Evolutionary conservation across 495 filamentous ascomycete species (phyloP).

Genomic region (Penicillium silybi): DNA sequence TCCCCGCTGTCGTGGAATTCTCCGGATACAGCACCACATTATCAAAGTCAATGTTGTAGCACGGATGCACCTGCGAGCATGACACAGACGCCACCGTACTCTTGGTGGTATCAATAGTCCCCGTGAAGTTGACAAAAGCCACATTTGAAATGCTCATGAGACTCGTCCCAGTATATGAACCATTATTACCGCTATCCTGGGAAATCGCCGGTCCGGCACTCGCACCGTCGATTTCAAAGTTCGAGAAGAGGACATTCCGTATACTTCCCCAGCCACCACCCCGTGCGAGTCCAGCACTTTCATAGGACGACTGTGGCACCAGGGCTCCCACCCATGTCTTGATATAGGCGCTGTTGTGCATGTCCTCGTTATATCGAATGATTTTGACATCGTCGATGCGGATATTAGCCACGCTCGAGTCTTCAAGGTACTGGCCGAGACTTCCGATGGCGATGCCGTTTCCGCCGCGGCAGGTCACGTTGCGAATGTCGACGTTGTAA

Average conservation of each 20-base stretch:
- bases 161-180: constrained; percentile 45
- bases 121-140: constrained; percentile 52
- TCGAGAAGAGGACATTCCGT: constrained; percentile 49
- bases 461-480: constrained; percentile 50
- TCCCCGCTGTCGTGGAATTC: constrained; percentile 27
- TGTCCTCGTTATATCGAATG: constrained; percentile 44
- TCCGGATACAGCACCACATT: constrained; percentile 33
- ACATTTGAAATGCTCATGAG: constrained; percentile 49
- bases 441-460: constrained; percentile 57
- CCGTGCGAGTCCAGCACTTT: constrained; percentile 42
- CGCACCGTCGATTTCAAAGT: constrained; percentile 48
- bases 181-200: constrained; percentile 51
- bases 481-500: constrained; percentile 49
- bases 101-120: constrained; percentile 30
- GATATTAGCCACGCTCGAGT: constrained; percentile 47
- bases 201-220: constrained; percentile 38
- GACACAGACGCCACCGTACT: constrained; percentile 36
- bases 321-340: constrained; percentile 55
- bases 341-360: constrained; percentile 52
- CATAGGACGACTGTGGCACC: constrained; percentile 43
- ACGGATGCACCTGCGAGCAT: constrained; percentile 44
- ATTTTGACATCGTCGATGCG: constrained; percentile 43
- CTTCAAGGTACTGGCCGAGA: constrained; percentile 56
- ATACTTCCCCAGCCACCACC: constrained; percentile 53
- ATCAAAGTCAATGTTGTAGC: constrained; percentile 47